Evolutionary conservation across 768 basidiomycete species (phyloP).

Genomic region (Suillus variegatus): DNA sequence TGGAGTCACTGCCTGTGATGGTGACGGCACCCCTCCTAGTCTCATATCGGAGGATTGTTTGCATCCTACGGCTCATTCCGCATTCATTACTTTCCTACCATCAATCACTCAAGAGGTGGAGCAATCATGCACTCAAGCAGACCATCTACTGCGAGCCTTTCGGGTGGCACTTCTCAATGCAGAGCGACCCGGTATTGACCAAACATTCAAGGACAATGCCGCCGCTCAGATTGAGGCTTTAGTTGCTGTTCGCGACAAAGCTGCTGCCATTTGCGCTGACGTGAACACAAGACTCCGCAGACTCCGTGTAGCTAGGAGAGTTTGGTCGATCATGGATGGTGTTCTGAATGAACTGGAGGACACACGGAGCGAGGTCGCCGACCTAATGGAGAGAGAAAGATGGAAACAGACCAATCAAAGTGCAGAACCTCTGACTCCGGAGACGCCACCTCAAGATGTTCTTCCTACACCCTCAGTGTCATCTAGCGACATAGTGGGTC

Average conservation of each 20-base stretch:
- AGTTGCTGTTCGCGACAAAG: constrained; percentile 37
- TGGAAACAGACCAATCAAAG: constrained; percentile 55
- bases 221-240: constrained; percentile 44
- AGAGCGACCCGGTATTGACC: constrained; percentile 55
- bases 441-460: constrained; percentile 49
- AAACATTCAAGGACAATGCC: constrained; percentile 52
- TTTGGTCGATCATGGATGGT: constrained; percentile 54
- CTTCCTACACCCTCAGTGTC: constrained; percentile 32
- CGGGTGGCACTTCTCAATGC: constrained; percentile 51
- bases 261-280: constrained; percentile 37
- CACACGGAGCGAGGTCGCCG: constrained; percentile 45
- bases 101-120: constrained; percentile 53
- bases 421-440: constrained; percentile 62
- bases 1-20: constrained; percentile 55
- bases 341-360: constrained; percentile 44
- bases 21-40: constrained; percentile 71
- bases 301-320: constrained; percentile 55
- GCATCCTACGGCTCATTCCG: constrained; percentile 58
- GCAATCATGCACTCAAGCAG: constrained; percentile 40
- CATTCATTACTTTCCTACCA: constrained; percentile 73
- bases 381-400: constrained; percentile 57
- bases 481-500: constrained; percentile 38
- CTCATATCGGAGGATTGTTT: constrained; percentile 60
- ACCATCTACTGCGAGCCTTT: constrained; percentile 43
- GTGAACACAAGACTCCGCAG: constrained; percentile 43